Evolutionary conservation across 805 yeast genomes (phyloP), one percentile per base, ranked within the genome.

Genomic region (Saturnispora diversa): DNA sequence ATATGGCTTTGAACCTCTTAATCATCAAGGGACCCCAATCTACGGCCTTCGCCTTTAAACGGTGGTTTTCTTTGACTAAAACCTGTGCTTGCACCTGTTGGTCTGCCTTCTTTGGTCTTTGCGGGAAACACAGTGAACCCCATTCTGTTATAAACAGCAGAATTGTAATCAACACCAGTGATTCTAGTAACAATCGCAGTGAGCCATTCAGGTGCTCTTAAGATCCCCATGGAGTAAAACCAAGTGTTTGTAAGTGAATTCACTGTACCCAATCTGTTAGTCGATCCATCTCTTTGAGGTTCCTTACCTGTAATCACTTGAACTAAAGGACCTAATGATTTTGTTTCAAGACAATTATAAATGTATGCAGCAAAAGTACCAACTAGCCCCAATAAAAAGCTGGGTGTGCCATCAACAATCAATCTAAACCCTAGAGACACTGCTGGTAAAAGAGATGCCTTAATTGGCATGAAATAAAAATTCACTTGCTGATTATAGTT

Each of bases 271-370:
- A 58, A 55, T n/a, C 62, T 45, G 42, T 42, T 56, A 20, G 46
- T 55, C 34, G 42, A 50, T 39, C 42, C 51, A 11, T 43, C 36
- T 10, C 40, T 39, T 21, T 45, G 42, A 10, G 50, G 48, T 15
- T 60, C 50, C 34, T 62, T 49, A 34, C 68, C 68, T 4, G 52
- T 41, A 11, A 58, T 28, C 12, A 58, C 29, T 1, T 57, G 45
- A 50, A 59, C 53, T 23, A 70, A 46, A 5, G 75, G 75, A 0
- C 76, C 76, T 33, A 59, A 54, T 2, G 84, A 72, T 30, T 66
- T 60, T 0, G 84, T 76, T 50, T 77, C 83, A 32, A 77, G 54
- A 52, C 85, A 80, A 45, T 70, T 73, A 59, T 76, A 78, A 4
- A 75, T 44, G 52, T 80, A 80, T 0, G 76, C 83, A 3, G 75